phyloP scores from a whole-genome alignment of 2,329 filamentous ascomycete species.

The Emmonsiellopsis sp. region DNA sequence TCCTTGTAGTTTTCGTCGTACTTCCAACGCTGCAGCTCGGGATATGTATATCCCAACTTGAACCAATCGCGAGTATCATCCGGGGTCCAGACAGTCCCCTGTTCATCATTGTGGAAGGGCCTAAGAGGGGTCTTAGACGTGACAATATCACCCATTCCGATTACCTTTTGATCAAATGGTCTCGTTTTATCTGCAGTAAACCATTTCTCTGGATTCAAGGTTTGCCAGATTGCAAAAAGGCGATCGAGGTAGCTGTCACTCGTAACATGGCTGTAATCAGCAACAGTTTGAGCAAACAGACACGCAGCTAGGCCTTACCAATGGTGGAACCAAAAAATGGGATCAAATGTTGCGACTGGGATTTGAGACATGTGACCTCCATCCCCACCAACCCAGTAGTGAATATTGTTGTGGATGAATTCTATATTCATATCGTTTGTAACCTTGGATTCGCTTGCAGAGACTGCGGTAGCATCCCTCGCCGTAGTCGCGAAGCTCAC shows the following conservation, averaged over 20 bases:
- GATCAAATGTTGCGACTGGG: constrained; percentile 69
- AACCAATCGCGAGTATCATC: not conserved
- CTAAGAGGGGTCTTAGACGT: not conserved
- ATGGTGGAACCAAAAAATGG: constrained; percentile 21
- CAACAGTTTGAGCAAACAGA: not conserved
- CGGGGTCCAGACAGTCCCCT: not conserved
- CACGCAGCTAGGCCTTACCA: not conserved
- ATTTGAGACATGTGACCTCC: constrained; percentile 61
- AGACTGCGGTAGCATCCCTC: not conserved
- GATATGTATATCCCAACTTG: not conserved
- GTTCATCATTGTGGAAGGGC: not conserved
- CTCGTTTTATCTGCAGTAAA: not conserved
- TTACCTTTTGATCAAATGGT: not conserved
- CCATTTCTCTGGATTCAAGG: not conserved
- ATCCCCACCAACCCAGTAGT: constrained; percentile 43
- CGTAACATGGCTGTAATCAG: not conserved
- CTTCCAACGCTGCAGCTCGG: not conserved
- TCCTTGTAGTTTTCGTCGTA: not conserved
- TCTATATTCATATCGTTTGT: constrained; percentile 15
- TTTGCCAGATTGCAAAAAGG: constrained; percentile 1
- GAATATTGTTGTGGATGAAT: constrained; percentile 37
- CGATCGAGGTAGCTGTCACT: not conserved
- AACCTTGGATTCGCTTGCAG: not conserved
- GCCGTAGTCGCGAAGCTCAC: not conserved
- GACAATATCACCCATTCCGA: not conserved